Conservation (phyloP, 352 stramenopile genomes). For the Globisporangium heterothallicum region DNA sequence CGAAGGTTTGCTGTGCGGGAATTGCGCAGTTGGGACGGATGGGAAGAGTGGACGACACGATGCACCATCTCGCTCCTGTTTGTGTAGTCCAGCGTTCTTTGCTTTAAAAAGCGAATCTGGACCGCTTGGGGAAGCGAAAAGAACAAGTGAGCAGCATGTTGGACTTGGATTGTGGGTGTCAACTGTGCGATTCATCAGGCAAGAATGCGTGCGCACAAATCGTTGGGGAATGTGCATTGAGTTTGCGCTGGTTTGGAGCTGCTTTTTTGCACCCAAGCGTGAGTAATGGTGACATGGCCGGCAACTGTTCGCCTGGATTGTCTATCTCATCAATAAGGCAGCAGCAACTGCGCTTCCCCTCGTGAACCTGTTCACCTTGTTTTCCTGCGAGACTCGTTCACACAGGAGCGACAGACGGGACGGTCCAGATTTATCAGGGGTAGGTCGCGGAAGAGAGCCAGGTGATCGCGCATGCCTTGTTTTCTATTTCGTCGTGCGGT, state of each 20-base stretch:
- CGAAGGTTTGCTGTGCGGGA: too few species aligned
- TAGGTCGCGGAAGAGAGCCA: background rate
- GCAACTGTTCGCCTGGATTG: background rate
- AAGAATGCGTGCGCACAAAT: background rate
- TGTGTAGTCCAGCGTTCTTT: too few species aligned
- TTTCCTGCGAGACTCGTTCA: background rate
- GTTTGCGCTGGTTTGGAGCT: too few species aligned
- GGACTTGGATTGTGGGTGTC: too few species aligned
- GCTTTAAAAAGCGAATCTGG: too few species aligned
- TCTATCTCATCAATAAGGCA: background rate
- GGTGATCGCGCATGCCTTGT: background rate
- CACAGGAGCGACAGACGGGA: background rate
- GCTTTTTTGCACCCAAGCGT: background rate
- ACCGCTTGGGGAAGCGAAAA: too few species aligned
- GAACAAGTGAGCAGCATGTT: too few species aligned
- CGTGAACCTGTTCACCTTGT: too few species aligned
- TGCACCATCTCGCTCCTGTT: too few species aligned
- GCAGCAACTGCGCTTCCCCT: background rate
- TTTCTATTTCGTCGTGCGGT: constrained; percentile 7
- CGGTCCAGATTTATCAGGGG: background rate
- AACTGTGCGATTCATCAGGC: too few species aligned
- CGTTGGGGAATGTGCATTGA: background rate
- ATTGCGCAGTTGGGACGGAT: too few species aligned
- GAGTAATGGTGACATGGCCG: background rate
- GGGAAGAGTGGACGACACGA: too few species aligned